Base-by-base conservation (phyloP, 2,329 filamentous ascomycete genomes). In the Monosporascus sp. region DNA sequence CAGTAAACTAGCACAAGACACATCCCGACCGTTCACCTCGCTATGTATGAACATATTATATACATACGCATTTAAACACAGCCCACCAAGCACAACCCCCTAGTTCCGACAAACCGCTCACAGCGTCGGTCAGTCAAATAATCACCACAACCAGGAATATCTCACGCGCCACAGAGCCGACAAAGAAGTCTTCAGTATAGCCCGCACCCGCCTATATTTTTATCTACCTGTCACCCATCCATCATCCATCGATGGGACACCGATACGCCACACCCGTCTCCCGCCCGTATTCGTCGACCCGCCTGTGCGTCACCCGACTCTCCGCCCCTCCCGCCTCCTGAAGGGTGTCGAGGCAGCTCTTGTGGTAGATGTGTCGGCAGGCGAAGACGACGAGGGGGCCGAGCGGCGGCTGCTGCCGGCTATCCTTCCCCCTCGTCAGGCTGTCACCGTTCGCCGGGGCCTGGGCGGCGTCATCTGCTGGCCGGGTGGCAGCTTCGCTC, bases 291-390 rank as follows among this genome's bases (percentile, higher is more conserved):
- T 72, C 75, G 36, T 72, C 71, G 7, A 77, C 71, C 56, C 72
- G 79, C 53, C 73, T 76, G 58, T 67, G 63, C 31, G 56, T 63
- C 65, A 61, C 67, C 75, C 63, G 74, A 71, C 49, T 69, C 67
- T 58, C 77, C 78, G 41, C n/a, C 20, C 20, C 2, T 16, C 19
- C n/a, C 11, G 14, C 43, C 22, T 16, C 11, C 26, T 83, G 82
- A 59, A 87, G 69, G 55, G 82, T 79, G 65, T 93, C 88, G 40
- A 89, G 73, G 65, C 86, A 91, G 26, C 73, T 76, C 66, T 84
- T 78, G 71, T 90, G 86, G 62, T 87, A 88, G 19, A 88, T 82
- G 68, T 90, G 86, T 52, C 86, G 77, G 66, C 86, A 90, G 22
- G 85, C 86, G 62, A 90, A 72, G 48, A 90, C 80, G 9, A 89